Percentiles rank a stretch among this genome's conserved stretches.
Conservation (phyloP, 768 basidiomycete genomes). For the Amanita pallidorosea region DNA sequence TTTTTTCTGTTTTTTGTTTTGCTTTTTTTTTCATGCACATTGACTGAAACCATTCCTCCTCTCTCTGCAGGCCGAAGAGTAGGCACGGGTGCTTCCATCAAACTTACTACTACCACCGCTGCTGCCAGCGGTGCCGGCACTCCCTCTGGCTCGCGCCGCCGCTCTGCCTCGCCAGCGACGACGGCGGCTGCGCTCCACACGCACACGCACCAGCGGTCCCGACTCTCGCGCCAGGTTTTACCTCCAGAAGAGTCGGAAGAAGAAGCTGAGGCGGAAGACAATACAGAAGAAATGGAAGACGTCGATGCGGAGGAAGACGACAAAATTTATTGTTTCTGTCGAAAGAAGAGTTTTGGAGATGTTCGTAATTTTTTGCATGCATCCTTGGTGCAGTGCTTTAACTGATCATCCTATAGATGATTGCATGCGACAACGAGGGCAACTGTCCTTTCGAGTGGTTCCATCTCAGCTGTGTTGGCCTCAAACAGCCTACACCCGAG, state of each 20-base stretch:
- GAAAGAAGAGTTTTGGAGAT: slow-evolving; percentile 40
- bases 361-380: slow-evolving; percentile 16
- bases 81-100: slow-evolving; percentile 28
- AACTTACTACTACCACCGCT: slow-evolving; percentile 22
- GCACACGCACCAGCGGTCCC: slow-evolving; percentile 29
- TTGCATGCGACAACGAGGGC: slow-evolving; percentile 60
- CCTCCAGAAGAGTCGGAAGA: slow-evolving; percentile 29
- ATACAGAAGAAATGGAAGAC: slow-evolving; percentile 17
- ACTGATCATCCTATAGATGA: slow-evolving; percentile 35
- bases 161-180: slow-evolving; percentile 35
- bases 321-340: slow-evolving; percentile 40
- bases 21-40: background rate
- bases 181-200: slow-evolving; percentile 18
- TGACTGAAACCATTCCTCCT: background rate
- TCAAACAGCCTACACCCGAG: slow-evolving; percentile 37
- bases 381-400: background rate
- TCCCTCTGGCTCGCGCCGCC: slow-evolving; percentile 13
- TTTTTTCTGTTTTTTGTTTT: background rate
- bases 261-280: slow-evolving; percentile 22
- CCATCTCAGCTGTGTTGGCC: slow-evolving; percentile 49
- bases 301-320: slow-evolving; percentile 42
- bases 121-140: slow-evolving; percentile 16
- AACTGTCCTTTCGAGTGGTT: slow-evolving; percentile 66
- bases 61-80: slow-evolving; percentile 27
- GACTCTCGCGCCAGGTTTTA: slow-evolving; percentile 35